Evolutionary conservation across 345 rosid species (phyloP), one percentile per base, ranked within the genome.

Genomic region (Salix koriyanagi): DNA sequence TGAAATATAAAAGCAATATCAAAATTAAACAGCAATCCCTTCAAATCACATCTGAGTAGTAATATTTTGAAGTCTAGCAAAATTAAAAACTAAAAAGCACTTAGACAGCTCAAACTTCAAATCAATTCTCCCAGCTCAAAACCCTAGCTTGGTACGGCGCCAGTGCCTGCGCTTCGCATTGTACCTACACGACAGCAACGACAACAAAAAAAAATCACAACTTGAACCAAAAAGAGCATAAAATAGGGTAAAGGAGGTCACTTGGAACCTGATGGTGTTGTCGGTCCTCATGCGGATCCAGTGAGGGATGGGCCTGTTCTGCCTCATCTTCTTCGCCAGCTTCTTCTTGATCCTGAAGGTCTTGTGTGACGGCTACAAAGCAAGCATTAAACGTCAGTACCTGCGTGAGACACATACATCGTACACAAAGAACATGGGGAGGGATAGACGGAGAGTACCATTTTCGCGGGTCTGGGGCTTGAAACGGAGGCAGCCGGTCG

Each of bases 111-210:
- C 67, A 39, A 73, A 39, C 30, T 70, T 48, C 64, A 8, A 70
- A 30, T 4, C 25, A 58, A 14, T 30, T 32, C 34, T 75, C 36
- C 77, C 60, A 52, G 28, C 83, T 87, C 73, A 90, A 78, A 90
- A 90, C 62, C 93, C 91, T 34, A 90, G 90, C 85, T 90, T 90
- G 42, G 94, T 86, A 34, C 91, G 85, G 67, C 90, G 88, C 94
- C 91, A 90, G 77, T 90, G 93, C 86, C 91, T 83, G 80, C 90
- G 89, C 87, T 88, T 88, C 0, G 91, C 91, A 42, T 90, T 86
- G 76, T 90, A 85, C 88, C 93, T 90, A 73, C 32, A 64, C 36
- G 2, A 67, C 54, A 44, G n/a, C 19, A 1, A 32, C 46, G 46
- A 30, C 64, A 32, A 6, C 3, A 26, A 21, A 1, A n/a, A 18